Base-by-base conservation (phyloP, 768 basidiomycete genomes). In the Jaapia argillacea region DNA sequence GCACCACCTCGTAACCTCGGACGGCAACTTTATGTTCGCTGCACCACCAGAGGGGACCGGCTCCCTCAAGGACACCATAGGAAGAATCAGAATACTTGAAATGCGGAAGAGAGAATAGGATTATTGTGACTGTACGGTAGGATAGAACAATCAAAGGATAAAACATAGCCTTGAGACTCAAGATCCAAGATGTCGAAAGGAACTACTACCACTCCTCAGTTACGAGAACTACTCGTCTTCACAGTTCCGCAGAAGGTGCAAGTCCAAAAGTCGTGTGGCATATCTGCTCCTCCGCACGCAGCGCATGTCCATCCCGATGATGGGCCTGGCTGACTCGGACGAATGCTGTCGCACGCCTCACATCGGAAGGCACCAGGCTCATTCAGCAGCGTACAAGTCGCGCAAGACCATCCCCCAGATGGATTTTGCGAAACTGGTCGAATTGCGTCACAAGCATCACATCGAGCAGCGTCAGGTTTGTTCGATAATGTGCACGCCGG, bases 191-290 rank as follows among this genome's bases (percentile, higher is more conserved):
- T n/a, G n/a, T n/a, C n/a, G n/a, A n/a, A n/a, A n/a, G n/a, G n/a
- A n/a, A n/a, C n/a, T n/a, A 10, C 28, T 33, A 33, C 28, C 28
- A 33, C 28, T 33, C 10, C 16, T 10, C 28, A 33, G 10, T 16
- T 16, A 10, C 28, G 12, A 13, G 10, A 38, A 24, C 60, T 63
- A 21, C 50, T 53, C 6, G 52, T 58, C 58, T 87, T 88, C 41
- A 89, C 68, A 16, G 66, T 62, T 13, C 86, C 86, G 56, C 88
- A 92, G 43, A 69, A 72, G 13, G 62, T 60, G 64, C 90, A 92
- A 39, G 77, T 80, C 86, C 84, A 91, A 47, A 77, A 72, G 18
- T 78, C 70, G 48, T 74, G 72, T 2, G 73, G 70, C 58, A 79
- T 81, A 21, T 72, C 77, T 25, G 55, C 58, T 56, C 82, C 75